A percentile compares a stretch with the other conserved stretches of the same genome.
Evolutionary conservation across 352 stramenopile genomes (phyloP).

Genomic region (Globisporangium polare): DNA sequence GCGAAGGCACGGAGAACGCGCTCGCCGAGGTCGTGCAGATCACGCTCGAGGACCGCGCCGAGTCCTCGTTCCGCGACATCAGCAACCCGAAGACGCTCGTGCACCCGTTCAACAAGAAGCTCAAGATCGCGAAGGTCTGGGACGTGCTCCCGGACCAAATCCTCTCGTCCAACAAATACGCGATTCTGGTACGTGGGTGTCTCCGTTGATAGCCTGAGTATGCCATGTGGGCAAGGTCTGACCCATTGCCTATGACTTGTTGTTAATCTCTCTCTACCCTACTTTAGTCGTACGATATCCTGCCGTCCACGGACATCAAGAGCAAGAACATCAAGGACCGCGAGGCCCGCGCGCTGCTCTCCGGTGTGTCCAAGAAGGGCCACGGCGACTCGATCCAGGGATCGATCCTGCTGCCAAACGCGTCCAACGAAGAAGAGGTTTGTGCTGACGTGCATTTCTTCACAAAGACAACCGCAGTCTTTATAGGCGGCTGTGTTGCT

Average conservation of each 20-base stretch:
- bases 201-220: background rate
- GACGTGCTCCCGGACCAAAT: conserved; percentile 79
- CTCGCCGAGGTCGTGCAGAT: conserved; percentile 68
- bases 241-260: conserved; percentile 3
- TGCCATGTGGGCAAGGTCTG: background rate
- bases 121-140: conserved; percentile 79
- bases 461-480: background rate
- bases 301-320: conserved; percentile 78
- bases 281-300: conserved; percentile 79
- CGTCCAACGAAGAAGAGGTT: conserved; percentile 45
- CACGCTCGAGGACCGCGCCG: conserved; percentile 72
- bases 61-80: conserved; percentile 76
- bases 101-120: conserved; percentile 79
- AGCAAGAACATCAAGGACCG: conserved; percentile 65
- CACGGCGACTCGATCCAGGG: conserved; percentile 61
- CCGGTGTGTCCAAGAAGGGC: conserved; percentile 70
- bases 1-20: conserved; percentile 77
- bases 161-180: conserved; percentile 79
- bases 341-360: conserved; percentile 69
- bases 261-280: background rate
- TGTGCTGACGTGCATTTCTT: background rate
- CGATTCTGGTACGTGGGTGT: conserved; percentile 55
- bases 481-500: background rate
- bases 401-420: conserved; percentile 70
- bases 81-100: conserved; percentile 60